Conservation (phyloP, 345 rosid genomes). For the Hypericum perforatum region DNA sequence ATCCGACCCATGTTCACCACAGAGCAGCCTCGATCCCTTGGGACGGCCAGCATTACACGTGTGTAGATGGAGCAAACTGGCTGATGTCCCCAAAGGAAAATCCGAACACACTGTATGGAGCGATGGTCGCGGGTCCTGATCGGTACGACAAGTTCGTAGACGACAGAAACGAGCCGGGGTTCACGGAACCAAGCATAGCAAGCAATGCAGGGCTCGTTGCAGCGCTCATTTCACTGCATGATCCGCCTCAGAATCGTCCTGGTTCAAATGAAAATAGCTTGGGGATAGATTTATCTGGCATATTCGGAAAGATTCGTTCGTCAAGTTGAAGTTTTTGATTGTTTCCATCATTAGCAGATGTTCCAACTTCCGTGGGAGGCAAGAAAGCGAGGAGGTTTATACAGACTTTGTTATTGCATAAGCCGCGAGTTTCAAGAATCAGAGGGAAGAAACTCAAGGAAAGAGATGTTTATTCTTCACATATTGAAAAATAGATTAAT, state of each 20-base stretch:
- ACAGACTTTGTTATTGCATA: no score
- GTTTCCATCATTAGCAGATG: neutral
- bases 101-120: conserved; percentile 18
- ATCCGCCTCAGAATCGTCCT: conserved; percentile 24
- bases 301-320: conserved; percentile 26
- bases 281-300: conserved; percentile 35
- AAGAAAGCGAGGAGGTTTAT: neutral
- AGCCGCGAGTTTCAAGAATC: no score
- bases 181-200: conserved; percentile 21
- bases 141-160: conserved; percentile 10
- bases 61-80: conserved; percentile 22
- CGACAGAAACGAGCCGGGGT: conserved; percentile 14
- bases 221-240: conserved; percentile 44
- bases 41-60: conserved; percentile 26
- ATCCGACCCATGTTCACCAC: conserved; percentile 23
- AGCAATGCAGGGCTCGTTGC: conserved; percentile 36
- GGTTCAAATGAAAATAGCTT: conserved; percentile 11
- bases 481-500: no score
- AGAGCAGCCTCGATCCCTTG: conserved; percentile 29
- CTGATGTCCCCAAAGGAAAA: conserved; percentile 8
- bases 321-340: conserved; percentile 8
- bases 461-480: no score
- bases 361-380: no score
- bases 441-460: no score
- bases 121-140: conserved; percentile 24